Evolutionary conservation across 2,329 filamentous ascomycete genomes (phyloP).

Genomic region (Sarocladium brachiariae): DNA sequence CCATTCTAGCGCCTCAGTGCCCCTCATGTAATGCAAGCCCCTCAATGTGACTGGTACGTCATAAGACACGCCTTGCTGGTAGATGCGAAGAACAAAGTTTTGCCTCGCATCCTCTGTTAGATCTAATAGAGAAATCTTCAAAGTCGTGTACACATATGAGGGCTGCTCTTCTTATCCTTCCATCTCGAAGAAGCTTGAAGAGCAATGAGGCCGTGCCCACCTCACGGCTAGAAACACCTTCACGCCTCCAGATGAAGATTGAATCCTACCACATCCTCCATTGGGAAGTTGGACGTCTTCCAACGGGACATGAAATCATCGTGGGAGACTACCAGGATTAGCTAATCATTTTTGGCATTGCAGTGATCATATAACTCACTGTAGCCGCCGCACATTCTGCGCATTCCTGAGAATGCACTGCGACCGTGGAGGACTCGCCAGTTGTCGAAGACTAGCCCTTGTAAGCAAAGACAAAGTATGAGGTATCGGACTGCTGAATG

Average conservation of each 20-base stretch:
- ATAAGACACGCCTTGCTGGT: background rate
- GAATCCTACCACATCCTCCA: slow-evolving; percentile 34
- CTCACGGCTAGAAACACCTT: too few relatives aligned
- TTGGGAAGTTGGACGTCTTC: slow-evolving; percentile 59
- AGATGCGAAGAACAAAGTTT: too few relatives aligned
- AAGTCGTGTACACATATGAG: too few relatives aligned
- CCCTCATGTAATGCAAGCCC: background rate
- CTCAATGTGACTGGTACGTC: background rate
- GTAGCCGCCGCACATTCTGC: slow-evolving; percentile 87
- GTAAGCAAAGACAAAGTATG: slow-evolving; percentile 13
- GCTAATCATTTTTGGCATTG: background rate
- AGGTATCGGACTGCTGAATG: background rate
- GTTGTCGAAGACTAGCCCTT: slow-evolving; percentile 75
- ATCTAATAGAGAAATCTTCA: too few relatives aligned
- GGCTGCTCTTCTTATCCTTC: background rate
- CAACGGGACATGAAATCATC: slow-evolving; percentile 77
- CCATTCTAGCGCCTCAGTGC: background rate
- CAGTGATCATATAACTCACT: slow-evolving; percentile 49
- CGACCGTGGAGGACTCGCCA: slow-evolving; percentile 90
- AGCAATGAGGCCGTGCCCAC: too few relatives aligned
- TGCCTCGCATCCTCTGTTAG: too few relatives aligned
- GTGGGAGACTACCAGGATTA: slow-evolving; percentile 52
- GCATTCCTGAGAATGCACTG: slow-evolving; percentile 71
- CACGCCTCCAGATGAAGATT: slow-evolving; percentile 21
- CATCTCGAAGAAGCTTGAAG: too few relatives aligned